Conservation (phyloP, 2,329 filamentous ascomycete genomes). For the Hypoxylon sp. region DNA sequence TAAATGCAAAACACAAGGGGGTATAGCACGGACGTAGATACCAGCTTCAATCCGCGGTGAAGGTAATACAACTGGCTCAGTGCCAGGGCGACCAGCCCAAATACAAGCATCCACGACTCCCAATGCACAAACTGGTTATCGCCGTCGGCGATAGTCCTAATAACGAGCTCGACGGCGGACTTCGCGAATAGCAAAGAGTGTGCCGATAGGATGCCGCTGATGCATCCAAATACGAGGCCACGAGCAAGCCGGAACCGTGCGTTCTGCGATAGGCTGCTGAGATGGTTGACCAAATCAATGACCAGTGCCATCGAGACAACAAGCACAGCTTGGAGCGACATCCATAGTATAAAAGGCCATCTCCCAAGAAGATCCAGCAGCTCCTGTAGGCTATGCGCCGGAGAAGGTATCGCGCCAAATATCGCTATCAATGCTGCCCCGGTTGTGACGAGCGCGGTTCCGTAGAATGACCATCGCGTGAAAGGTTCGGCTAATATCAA, state of each 20-base stretch:
- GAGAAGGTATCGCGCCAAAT: slow-evolving; percentile 94
- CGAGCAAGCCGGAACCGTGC: slow-evolving; percentile 79
- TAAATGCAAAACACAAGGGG: slow-evolving; percentile 98
- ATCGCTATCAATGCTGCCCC: slow-evolving; percentile 93
- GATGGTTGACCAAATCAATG: slow-evolving; percentile 67
- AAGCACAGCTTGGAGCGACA: slow-evolving; percentile 81
- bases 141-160: slow-evolving; percentile 84
- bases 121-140: slow-evolving; percentile 95
- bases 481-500: slow-evolving; percentile 94
- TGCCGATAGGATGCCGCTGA: slow-evolving; percentile 93
- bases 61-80: slow-evolving; percentile 95
- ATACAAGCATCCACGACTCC: slow-evolving; percentile 92
- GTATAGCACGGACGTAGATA: slow-evolving; percentile 95
- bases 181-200: slow-evolving; percentile 95
- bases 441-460: slow-evolving; percentile 86
- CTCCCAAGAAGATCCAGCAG: slow-evolving; percentile 80
- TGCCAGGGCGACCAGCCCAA: slow-evolving; percentile 83
- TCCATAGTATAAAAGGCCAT: slow-evolving; percentile 87
- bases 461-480: slow-evolving; percentile 90
- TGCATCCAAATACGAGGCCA: slow-evolving; percentile 88
- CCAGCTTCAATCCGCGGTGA: slow-evolving; percentile 91
- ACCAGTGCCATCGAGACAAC: slow-evolving; percentile 76
- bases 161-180: slow-evolving; percentile 93
- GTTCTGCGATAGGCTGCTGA: slow-evolving; percentile 68
- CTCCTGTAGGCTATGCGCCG: slow-evolving; percentile 87